Base-by-base conservation (phyloP, 1,284 basidiomycete species). In the Neolentinus lepideus region DNA sequence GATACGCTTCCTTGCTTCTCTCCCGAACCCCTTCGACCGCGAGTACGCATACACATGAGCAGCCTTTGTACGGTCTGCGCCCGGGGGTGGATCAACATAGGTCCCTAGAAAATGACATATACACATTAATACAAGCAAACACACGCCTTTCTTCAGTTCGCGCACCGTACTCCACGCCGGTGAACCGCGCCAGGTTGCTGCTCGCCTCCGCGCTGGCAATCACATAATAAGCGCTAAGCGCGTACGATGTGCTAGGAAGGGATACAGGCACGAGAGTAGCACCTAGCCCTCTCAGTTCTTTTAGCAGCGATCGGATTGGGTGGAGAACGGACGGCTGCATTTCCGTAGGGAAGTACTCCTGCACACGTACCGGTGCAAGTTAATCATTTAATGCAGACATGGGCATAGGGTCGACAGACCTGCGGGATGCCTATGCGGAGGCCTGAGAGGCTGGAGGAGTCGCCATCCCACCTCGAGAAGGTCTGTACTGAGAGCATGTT, bases 201-300 rank as follows among this genome's bases (percentile, higher is more conserved):
- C 91, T 91, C 0, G 95, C 96, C 67, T 99, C 97, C 0, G 97
- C 94, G 58, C 85, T 91, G 0, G 96, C 92, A 21, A 98, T 79
- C 11, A 98, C 90, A 66, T 99, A 99, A 75, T 99, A 99, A 3
- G 94, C 91, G 54, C 93, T 92, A 1, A 98, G 75, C 0, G 92
- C 90, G 62, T 88, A 89, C 1, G 72, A 74, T 0, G 92, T 91
- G 1, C 81, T 80, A 0, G 93, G 92, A 19, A 98, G 75, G 8
- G 87, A 87, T 1, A 98, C 84, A 0, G 91, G 79, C 0, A 85
- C 70, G 19, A 98, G 64, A 0, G 74, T 72, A 0, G 92, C 94
- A 0, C 94, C 94, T 0, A 75, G 72, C 0, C 68, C 59, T 58
- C 76, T 69, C 1, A 98, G 76, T 3, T 67, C 60, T 0, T 66